These are phyloP conservation scores for Claviceps fusiformis DNA, from an alignment of 2,329 filamentous ascomycete species.

Conservation along the genomic window DNA sequence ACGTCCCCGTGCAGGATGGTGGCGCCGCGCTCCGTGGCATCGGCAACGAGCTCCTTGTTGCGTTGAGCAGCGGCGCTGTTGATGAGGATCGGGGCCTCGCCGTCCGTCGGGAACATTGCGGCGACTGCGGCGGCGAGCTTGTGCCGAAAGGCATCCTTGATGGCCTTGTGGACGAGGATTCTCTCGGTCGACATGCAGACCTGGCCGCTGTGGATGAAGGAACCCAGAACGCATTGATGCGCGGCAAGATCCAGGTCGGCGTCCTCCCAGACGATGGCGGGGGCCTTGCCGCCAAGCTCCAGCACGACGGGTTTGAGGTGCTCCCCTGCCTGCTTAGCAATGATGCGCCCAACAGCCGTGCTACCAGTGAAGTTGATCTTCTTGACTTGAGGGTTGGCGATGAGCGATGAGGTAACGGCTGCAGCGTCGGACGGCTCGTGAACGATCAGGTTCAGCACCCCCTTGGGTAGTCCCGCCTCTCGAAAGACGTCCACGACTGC, in stretches of 20 bases:
- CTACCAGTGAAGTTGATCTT: conserved; percentile 84
- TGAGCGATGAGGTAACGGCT: conserved; percentile 51
- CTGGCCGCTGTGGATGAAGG: conserved; percentile 64
- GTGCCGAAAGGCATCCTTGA: conserved; percentile 32
- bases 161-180: conserved; percentile 42
- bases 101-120: conserved; percentile 36
- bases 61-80: conserved; percentile 51
- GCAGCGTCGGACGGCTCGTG: conserved; percentile 52
- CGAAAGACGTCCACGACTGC: conserved; percentile 49
- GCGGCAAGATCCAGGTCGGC: conserved; percentile 64
- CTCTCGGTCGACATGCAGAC: conserved; percentile 79
- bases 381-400: conserved; percentile 52
- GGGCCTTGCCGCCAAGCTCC: conserved; percentile 73
- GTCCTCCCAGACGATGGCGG: conserved; percentile 66
- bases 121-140: conserved; percentile 26
- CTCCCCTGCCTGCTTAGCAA: conserved; percentile 56
- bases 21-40: conserved; percentile 57
- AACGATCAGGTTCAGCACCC: conserved; percentile 61
- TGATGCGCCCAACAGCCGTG: conserved; percentile 58
- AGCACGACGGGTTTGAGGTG: conserved; percentile 67
- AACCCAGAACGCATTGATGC: conserved; percentile 50
- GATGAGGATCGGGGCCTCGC: conserved; percentile 56
- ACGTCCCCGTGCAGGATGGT: conserved; percentile 28
- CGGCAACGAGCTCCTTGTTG: conserved; percentile 51
- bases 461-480: conserved; percentile 63